Evolutionary conservation across 805 yeast species (phyloP), one percentile per base, ranked within the genome.

Genomic region (Tetrapisispora arboricola): DNA sequence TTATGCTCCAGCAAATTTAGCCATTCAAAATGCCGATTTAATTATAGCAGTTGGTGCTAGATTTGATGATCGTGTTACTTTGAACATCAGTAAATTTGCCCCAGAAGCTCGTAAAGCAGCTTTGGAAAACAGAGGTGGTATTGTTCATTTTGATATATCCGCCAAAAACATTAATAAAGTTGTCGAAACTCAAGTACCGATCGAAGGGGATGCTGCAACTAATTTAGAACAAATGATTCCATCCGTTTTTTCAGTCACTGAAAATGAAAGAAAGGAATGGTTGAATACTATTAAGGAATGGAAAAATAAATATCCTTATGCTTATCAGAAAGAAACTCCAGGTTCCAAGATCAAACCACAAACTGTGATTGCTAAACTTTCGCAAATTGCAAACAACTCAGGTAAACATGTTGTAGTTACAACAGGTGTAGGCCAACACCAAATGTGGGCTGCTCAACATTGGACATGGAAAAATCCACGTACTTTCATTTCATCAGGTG

Each of bases 381-480:
- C 92, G 3, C 73, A 76, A 47, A 80, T 87, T 53, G 79, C 87
- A 25, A 63, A 67, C 38, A 63, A 64, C 53, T 41, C 53, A 20
- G 58, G 55, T 15, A 84, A 76, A 57, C 88, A 83, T 53, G 87
- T 85, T 44, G 76, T 88, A 54, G 81, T 90, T 53, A 83, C 97
- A 40, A 92, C 98, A 28, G 98, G 98, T 73, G 97, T 92, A 40
- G 98, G 98, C 46, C 98, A 92, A 72, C 98, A 90, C 73, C 98
- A 90, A 71, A 90, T 90, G 98, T 90, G 98, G 98, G 94, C 97
- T 29, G 97, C 97, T 22, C 98, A 92, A 70, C 88, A 87, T 66
- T 88, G 84, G 78, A 77, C 87, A 39, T 90, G 96, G 95, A 81
- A 79, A 46, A 68, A 75, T 48, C 98, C 98, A 55, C 78, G 97